phyloP scores from a whole-genome alignment of 495 filamentous ascomycete species.

The Staphylotrichum tortipilum region DNA sequence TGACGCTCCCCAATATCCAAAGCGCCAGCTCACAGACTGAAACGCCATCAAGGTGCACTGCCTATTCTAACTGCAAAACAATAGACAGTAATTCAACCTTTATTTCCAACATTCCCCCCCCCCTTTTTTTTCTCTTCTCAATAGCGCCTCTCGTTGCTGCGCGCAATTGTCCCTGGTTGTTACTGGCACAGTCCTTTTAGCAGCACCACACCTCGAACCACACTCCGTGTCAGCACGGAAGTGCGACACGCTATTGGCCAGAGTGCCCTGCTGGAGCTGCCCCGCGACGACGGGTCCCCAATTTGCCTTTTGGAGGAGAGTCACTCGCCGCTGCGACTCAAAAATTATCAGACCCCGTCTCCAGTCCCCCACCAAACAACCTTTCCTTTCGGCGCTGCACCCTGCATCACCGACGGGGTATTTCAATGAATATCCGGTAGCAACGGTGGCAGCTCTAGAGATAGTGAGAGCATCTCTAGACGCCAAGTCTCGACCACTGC shows the following conservation, averaged over 20 bases:
- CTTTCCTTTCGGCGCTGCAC: slow-evolving; percentile 12
- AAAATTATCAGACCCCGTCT: slow-evolving; percentile 15
- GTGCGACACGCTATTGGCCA: slow-evolving; percentile 12
- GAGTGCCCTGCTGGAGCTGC: slow-evolving; percentile 6
- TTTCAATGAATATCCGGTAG: slow-evolving; percentile 56
- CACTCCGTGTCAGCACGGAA: slow-evolving; percentile 14
- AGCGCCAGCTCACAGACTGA: too few species aligned
- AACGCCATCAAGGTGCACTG: too few species aligned
- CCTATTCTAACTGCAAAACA: too few species aligned
- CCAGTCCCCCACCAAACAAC: slow-evolving; percentile 25
- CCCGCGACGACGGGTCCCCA: slow-evolving; percentile 13
- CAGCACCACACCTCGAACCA: not conserved
- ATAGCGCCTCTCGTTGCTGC: too few species aligned
- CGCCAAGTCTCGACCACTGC: slow-evolving; percentile 28
- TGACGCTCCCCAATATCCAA: too few species aligned
- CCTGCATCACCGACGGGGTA: slow-evolving; percentile 6
- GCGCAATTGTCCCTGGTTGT: too few species aligned
- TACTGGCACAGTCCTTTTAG: slow-evolving; percentile 1
- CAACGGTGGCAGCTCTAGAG: slow-evolving; percentile 59
- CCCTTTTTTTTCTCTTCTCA: too few species aligned
- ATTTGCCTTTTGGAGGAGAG: slow-evolving; percentile 10
- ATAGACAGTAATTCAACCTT: too few species aligned
- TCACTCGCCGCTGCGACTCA: slow-evolving; percentile 12
- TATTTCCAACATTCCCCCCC: too few species aligned
- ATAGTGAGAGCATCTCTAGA: slow-evolving; percentile 62